A percentile compares a stretch with the other conserved stretches of the same genome.
Evolutionary conservation across 1,284 basidiomycete genomes (phyloP).

Genomic region (Trametes polyzona): DNA sequence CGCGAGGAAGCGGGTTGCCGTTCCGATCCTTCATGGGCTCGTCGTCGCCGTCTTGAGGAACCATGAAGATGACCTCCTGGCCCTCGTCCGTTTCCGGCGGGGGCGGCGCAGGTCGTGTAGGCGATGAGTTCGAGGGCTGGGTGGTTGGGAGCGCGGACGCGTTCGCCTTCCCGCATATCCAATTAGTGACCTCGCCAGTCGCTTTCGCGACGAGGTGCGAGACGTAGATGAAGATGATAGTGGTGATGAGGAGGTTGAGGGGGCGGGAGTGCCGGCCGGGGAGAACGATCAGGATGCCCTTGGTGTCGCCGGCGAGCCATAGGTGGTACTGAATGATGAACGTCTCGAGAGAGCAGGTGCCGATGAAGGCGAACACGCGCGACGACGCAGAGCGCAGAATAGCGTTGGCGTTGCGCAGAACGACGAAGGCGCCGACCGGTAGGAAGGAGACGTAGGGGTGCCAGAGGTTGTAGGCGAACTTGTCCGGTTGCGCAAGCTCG

Average conservation of each 20-base stretch:
- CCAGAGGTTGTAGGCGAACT: slow-evolving; percentile 85
- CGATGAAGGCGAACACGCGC: slow-evolving; percentile 77
- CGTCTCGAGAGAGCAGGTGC: slow-evolving; percentile 82
- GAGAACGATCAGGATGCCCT: slow-evolving; percentile 80
- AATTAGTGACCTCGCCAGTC: slow-evolving; percentile 72
- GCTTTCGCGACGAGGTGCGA: slow-evolving; percentile 78
- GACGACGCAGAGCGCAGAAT: slow-evolving; percentile 73
- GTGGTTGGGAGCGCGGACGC: slow-evolving; percentile 38
- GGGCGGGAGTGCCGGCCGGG: slow-evolving; percentile 75
- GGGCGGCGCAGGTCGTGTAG: slow-evolving; percentile 1
- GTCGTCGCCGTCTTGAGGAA: slow-evolving; percentile 27
- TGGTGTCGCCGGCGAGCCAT: slow-evolving; percentile 88
- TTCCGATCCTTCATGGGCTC: slow-evolving; percentile 28
- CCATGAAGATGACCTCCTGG: slow-evolving; percentile 36
- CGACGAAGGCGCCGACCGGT: slow-evolving; percentile 76
- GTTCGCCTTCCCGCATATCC: slow-evolving; percentile 57
- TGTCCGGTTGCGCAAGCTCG: slow-evolving; percentile 74
- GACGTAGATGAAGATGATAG: slow-evolving; percentile 78
- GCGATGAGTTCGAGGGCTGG: slow-evolving; percentile 13
- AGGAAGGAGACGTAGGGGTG: slow-evolving; percentile 85
- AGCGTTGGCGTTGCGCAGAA: slow-evolving; percentile 76
- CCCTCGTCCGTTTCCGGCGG: slow-evolving; percentile 15
- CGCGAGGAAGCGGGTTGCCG: slow-evolving; percentile 26
- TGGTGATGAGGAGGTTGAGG: slow-evolving; percentile 77
- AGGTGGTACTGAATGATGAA: slow-evolving; percentile 91